These are phyloP conservation scores for Pseudocercospora musae DNA, from an alignment of 2,329 filamentous ascomycete genomes.

Conservation along the genomic window DNA sequence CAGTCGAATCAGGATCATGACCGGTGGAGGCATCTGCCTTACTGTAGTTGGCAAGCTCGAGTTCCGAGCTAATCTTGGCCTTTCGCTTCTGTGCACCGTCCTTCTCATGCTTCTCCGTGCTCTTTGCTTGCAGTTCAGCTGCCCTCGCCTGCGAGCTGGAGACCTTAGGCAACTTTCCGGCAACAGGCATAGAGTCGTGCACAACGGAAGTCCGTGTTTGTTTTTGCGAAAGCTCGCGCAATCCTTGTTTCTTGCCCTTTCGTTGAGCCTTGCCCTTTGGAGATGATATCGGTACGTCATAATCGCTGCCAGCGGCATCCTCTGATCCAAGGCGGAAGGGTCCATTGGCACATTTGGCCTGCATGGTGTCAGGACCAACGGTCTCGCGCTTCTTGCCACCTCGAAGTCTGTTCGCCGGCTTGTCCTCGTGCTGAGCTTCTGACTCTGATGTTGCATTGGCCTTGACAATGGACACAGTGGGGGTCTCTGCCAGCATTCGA, in stretches of 20 bases:
- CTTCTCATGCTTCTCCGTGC: neutral
- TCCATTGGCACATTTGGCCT: neutral
- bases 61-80: neutral
- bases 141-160: neutral
- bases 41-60: neutral
- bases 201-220: neutral
- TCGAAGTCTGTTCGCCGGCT: neutral
- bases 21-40: neutral
- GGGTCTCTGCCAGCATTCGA: neutral
- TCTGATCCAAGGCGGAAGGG: neutral
- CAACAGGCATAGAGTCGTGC: neutral
- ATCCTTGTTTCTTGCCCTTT: neutral
- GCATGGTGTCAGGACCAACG: neutral
- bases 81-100: neutral
- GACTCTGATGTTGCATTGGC: neutral
- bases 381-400: slow-evolving; percentile 1
- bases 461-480: neutral
- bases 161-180: neutral
- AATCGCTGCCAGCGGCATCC: neutral
- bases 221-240: neutral
- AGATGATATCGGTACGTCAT: neutral
- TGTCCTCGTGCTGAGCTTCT: neutral
- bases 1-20: neutral
- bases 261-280: neutral
- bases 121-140: neutral